phyloP scores from a whole-genome alignment of 148 eudicot species.

The Rhododendron vialii region DNA sequence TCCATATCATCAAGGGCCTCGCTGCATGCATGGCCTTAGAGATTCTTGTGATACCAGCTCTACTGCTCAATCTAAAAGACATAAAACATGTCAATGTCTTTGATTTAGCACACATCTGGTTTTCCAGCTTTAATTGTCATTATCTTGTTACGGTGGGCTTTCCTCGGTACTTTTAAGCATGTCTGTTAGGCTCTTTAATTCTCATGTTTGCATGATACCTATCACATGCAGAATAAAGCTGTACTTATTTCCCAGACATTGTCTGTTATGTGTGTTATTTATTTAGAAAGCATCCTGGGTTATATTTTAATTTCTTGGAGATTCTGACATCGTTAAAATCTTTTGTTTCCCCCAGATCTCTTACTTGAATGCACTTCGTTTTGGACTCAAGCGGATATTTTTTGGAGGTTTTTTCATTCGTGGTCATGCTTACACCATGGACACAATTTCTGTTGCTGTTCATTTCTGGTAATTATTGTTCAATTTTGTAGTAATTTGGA shows the following conservation, averaged over 20 bases:
- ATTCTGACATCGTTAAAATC: neutral
- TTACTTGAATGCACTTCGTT: slow-evolving; percentile 76
- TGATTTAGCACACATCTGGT: neutral
- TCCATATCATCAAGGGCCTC: neutral
- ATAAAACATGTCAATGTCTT: neutral
- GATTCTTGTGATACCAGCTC: neutral
- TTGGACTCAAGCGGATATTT: slow-evolving; percentile 84
- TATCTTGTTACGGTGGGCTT: neutral
- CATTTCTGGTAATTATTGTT: slow-evolving; percentile 66
- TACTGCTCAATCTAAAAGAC: neutral
- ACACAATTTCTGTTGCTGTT: slow-evolving; percentile 90
- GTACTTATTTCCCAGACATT: neutral
- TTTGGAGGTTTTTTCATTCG: slow-evolving; percentile 97
- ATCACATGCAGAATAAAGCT: neutral
- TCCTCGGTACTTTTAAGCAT: neutral
- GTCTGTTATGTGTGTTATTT: neutral
- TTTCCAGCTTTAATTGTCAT: neutral
- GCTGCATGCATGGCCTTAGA: neutral
- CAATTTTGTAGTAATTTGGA: neutral
- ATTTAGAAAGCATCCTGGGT: neutral
- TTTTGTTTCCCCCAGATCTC: slow-evolving; percentile 53
- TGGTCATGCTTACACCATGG: slow-evolving; percentile 93
- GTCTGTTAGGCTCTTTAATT: neutral
- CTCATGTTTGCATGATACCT: neutral
- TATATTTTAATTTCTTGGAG: neutral